phyloP scores from a whole-genome alignment of 176 grass and related monocot genomes.

The Lolium rigidum region DNA sequence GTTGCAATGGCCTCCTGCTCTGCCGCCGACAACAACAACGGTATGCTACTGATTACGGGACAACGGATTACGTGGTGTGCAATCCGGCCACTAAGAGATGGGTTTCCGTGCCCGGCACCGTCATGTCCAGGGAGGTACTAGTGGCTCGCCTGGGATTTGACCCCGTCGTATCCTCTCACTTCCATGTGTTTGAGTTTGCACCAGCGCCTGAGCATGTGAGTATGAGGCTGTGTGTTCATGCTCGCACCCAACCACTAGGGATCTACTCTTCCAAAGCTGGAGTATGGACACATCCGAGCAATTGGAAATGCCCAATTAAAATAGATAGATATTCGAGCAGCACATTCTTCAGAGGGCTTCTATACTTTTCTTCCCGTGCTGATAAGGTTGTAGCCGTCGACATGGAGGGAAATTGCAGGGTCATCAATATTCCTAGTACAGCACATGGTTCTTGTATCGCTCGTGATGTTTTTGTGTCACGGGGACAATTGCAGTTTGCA shows the following conservation, averaged over 20 bases:
- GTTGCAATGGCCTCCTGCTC: conserved; percentile 16
- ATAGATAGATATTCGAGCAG: background rate
- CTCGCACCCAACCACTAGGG: background rate
- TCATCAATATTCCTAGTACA: background rate
- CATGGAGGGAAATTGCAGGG: background rate
- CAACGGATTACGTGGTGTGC: background rate
- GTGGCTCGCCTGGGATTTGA: background rate
- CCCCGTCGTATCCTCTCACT: background rate
- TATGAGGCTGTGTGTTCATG: background rate
- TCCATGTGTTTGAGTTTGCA: background rate
- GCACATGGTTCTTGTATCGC: background rate
- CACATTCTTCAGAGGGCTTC: background rate
- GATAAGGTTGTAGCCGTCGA: background rate
- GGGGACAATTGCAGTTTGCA: background rate
- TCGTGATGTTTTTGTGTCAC: background rate
- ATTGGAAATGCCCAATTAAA: background rate
- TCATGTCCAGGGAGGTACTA: background rate
- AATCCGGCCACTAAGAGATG: background rate
- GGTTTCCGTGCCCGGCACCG: background rate
- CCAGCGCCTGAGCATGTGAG: too few relatives aligned
- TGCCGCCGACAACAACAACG: background rate
- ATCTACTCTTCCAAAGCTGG: background rate
- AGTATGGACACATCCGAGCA: background rate
- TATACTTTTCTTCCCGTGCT: background rate
- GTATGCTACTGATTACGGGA: rapidly evolving